Conservation (phyloP, 495 filamentous ascomycete species). For the Aeminium ludgeri region DNA sequence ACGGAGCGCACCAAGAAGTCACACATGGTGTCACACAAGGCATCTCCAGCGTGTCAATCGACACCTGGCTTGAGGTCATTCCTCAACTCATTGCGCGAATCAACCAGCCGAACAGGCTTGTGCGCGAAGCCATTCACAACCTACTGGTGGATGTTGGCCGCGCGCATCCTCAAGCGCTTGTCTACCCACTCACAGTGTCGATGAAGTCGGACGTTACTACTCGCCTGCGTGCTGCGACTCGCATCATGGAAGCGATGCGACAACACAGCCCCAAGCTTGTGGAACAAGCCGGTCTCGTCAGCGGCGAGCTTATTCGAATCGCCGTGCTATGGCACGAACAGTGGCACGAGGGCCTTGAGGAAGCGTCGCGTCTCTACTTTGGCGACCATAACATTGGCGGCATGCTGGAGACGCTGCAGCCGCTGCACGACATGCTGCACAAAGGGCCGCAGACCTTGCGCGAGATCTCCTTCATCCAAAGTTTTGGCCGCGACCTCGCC, state of each 20-base stretch:
- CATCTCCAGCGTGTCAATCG: constrained; percentile 75
- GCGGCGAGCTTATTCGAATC: constrained; percentile 85
- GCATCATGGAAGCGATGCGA: constrained; percentile 96
- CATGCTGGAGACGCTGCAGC: constrained; percentile 83
- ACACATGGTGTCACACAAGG: constrained; percentile 75
- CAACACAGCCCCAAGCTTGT: constrained; percentile 87
- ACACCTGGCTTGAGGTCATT: constrained; percentile 96
- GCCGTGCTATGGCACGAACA: constrained; percentile 96
- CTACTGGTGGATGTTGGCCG: constrained; percentile 81
- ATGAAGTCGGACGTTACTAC: constrained; percentile 80
- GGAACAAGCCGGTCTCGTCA: constrained; percentile 87
- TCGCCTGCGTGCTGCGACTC: constrained; percentile 64
- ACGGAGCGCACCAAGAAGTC: constrained; percentile 78
- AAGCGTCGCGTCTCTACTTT: constrained; percentile 78
- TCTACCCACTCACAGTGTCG: constrained; percentile 97
- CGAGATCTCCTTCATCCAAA: constrained; percentile 95
- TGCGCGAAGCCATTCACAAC: constrained; percentile 78
- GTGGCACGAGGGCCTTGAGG: constrained; percentile 98
- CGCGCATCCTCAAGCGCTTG: constrained; percentile 87
- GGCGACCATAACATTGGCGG: constrained; percentile 91
- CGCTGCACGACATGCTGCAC: constrained; percentile 81
- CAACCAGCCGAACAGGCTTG: constrained; percentile 76
- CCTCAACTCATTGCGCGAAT: constrained; percentile 94
- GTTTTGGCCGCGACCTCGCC: constrained; percentile 83
- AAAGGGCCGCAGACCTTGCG: constrained; percentile 79